Base-by-base conservation (phyloP, 768 basidiomycete genomes). In the Kwoniella mangroviensis region DNA sequence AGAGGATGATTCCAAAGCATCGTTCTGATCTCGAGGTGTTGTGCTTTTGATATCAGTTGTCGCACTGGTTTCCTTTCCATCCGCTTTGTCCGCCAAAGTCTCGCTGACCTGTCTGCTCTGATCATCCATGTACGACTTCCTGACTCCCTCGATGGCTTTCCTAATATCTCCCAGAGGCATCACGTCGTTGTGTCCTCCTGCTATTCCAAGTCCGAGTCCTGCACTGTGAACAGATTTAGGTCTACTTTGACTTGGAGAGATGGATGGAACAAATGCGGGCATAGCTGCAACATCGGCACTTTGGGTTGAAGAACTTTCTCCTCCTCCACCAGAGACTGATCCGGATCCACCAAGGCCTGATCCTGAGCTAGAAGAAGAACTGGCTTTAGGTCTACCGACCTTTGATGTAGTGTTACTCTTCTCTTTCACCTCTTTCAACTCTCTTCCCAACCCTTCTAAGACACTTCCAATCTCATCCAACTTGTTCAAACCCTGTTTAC, bases 111-210 rank as follows among this genome's bases (percentile, higher is more conserved):
- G 10, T 34, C 28, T 52, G 7, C 22, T 40, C n/a, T 65, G 63
- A 65, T 65, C 63, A 42, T 55, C 40, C 22, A 66, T 22, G 52
- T 66, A 66, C 9, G 55, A 55, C 54, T 57, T 49, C 22, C 58
- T 57, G 5, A 66, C 56, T 10, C 55, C 65, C 17, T 58, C 43
- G 7, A 66, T 59, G 15, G 55, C 55, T 28, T 66, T 59, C 24
- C 22, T n/a, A 22, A 66, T 57, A 45, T 66, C 65, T 10, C 22
- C 22, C 19, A 66, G 13, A 9, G 65, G 65, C 65, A 66, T 66
- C 13, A 66, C 42, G 19, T 66, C 56, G 21, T 55, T 1, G 7
- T 58, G 28, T 5, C 9, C 5, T 1, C 57, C 57, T 19, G 13
- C 24, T 59, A 19, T 7, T 59, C 40, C 51, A 0, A 17, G 21